Evolutionary conservation across 2,329 filamentous ascomycete species (phyloP).

Genomic region (Orbilia oligospora): DNA sequence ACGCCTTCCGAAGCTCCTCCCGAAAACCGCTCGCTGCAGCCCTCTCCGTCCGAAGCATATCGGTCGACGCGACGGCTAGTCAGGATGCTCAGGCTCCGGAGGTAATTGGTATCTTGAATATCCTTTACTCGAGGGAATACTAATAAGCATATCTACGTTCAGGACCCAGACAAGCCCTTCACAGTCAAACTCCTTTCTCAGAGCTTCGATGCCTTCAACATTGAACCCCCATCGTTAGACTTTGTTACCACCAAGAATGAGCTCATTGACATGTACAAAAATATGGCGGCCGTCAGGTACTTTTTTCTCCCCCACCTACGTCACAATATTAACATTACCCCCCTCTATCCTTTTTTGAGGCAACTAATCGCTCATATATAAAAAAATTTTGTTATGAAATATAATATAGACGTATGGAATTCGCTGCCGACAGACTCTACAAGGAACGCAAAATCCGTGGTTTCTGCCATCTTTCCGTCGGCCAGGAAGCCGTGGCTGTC

Average conservation of each 20-base stretch:
- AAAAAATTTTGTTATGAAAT: background rate
- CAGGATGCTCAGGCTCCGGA: conserved; percentile 36
- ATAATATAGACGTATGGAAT: conserved; percentile 89
- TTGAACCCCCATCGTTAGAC: conserved; percentile 94
- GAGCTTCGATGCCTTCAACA: conserved; percentile 99
- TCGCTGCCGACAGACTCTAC: conserved; percentile 98
- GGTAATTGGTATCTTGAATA: background rate
- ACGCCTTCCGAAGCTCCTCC: conserved; percentile 53
- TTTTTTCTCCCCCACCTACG: conserved; percentile 64
- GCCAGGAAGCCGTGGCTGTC: conserved; percentile 96
- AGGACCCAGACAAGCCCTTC: conserved; percentile 96
- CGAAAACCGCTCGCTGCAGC: conserved; percentile 49
- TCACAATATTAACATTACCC: background rate
- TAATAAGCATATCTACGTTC: conserved; percentile 48
- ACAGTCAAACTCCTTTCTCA: conserved; percentile 93
- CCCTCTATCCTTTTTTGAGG: background rate
- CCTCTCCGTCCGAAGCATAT: conserved; percentile 32
- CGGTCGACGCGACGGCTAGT: conserved; percentile 40
- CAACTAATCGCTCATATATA: conserved; percentile 10
- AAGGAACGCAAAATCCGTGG: conserved; percentile 99
- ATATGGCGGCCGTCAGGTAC: conserved; percentile 96
- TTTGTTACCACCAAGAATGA: conserved; percentile 96
- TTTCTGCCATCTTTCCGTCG: conserved; percentile 98
- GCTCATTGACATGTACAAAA: conserved; percentile 98
- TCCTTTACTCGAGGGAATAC: background rate